Base-by-base conservation (phyloP, 2,329 filamentous ascomycete species). In the Pseudogymnoascus sp. region DNA sequence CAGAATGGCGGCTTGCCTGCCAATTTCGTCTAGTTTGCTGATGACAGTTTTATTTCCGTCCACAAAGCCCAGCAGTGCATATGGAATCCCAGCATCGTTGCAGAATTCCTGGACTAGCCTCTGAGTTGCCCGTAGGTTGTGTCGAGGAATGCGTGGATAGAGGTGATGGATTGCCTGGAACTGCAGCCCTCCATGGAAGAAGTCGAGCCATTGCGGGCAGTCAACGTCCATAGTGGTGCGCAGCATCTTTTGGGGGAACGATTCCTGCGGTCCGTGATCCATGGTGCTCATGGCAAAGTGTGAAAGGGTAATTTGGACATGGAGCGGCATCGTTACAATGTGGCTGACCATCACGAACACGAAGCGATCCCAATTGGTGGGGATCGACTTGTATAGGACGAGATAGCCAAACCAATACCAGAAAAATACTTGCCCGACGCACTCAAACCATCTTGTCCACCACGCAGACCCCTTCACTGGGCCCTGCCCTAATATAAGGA, bases 221-320 rank as follows among this genome's bases (percentile, higher is more conserved):
- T 94, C 90, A 19, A 95, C 85, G 64, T 95, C 90, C 90, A 96
- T 95, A 10, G 91, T 95, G 0, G 91, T 96, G 65, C 92, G 85
- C 48, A 96, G 79, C 86, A 95, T 94, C 72, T 86, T 89, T 73
- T 95, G 90, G 0, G 91, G 84, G 71, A 96, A 96, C 0, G 89
- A 94, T 71, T 96, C 91, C 58, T 85, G 79, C 1, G 88, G 84
- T 0, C 92, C 92, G 10, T 96, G 78, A 67, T 96, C 90, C 9
- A 89, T 82, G 0, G 91, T 96, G 66, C 89, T 92, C 91, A 95
- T 96, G 65, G 89, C 89, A 73, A 95, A 96, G 73, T 96, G 91
- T 2, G 89, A 94, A 15, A 96, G 81, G 0, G 90, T 95, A 71
- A 96, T 95, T 71, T 96, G 91, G 9, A 92, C 82, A 71, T 96